Evolutionary conservation across 2,329 filamentous ascomycete species (phyloP).

Genomic region (Exophiala lecanii-corni): DNA sequence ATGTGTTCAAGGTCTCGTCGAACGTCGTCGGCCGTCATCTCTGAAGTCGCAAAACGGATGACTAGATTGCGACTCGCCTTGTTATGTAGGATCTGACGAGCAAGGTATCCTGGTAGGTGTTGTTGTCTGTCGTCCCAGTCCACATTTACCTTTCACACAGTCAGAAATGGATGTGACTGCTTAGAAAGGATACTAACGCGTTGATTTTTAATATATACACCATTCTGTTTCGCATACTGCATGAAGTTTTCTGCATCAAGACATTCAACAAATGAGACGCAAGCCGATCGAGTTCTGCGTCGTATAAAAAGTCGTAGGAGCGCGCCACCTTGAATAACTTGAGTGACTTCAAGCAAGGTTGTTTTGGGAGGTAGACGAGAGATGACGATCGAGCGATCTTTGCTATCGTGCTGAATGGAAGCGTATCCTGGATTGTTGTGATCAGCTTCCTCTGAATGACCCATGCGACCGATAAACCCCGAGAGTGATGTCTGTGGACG

Average conservation of each 20-base stretch:
- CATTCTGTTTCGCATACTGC: constrained; percentile 58
- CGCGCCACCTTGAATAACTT: constrained; percentile 63
- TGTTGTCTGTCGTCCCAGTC: constrained; percentile 70
- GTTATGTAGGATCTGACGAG: constrained; percentile 53
- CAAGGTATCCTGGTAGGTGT: constrained; percentile 58
- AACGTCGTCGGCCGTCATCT: constrained; percentile 60
- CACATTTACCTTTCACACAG: constrained; percentile 54
- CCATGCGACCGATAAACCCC: no score
- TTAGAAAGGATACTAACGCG: constrained; percentile 48
- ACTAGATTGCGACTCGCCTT: constrained; percentile 73
- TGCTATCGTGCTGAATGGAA: not conserved
- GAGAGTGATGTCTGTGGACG: no score
- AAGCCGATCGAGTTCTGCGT: constrained; percentile 54
- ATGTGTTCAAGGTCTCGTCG: constrained; percentile 76
- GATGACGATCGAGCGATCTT: constrained; percentile 57
- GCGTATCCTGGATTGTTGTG: not conserved
- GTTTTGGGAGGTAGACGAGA: constrained; percentile 57
- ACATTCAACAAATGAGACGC: constrained; percentile 65
- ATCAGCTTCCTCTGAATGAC: no score
- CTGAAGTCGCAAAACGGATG: constrained; percentile 55
- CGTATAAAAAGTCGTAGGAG: constrained; percentile 66
- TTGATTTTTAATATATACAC: constrained; percentile 65
- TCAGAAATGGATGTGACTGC: constrained; percentile 5
- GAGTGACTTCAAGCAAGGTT: constrained; percentile 62
- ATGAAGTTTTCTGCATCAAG: constrained; percentile 62